Evolutionary conservation across 441 rosid genomes (phyloP), one percentile per base, ranked within the genome.

Genomic region (Monsonia emarginata): DNA sequence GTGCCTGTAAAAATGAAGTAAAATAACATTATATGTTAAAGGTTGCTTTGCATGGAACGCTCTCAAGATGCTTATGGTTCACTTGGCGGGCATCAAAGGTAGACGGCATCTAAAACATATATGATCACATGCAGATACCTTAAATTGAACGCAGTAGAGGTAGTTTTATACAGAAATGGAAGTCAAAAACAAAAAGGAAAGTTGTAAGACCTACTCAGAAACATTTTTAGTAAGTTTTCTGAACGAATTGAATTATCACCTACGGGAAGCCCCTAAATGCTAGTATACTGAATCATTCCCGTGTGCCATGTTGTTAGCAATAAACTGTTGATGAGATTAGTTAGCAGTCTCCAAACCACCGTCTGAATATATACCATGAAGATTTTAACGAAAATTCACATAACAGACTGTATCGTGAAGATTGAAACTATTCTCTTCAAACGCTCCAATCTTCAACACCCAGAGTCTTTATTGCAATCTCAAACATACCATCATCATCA

Each of bases 1-100:
- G 99, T 18, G 98, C 99, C 98, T 91, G 80, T 63, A 77, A 81
- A 30, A 81, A 30, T 61, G 62, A 14, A 64, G 57, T 0, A 26
- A n/a, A n/a, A 34, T 1, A 52, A 52, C 8, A n/a, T n/a, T n/a
- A n/a, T n/a, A n/a, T n/a, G n/a, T 34, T 6, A 34, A 34, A 34
- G 40, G 40, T 34, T 34, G 40, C 16, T 10, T 38, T 16, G 3
- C 2, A 11, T 13, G 46, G 46, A 38, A 38, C 7, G 14, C 13
- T 10, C 2, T 38, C n/a, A n/a, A 38, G 14, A 38, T 38, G 3
- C 46, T 38, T 38, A 13, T 38, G 46, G 46, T 31, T 10, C 46
- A 38, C 16, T 10, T 38, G 2, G 46, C 14, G 46, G 5, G 11
- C 46, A 38, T 1, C 46, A 38, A 4, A 38, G 11, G 11, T 38